phyloP scores from a whole-genome alignment of 768 basidiomycete species.

The Rhodosporidiobolus odoratus region DNA sequence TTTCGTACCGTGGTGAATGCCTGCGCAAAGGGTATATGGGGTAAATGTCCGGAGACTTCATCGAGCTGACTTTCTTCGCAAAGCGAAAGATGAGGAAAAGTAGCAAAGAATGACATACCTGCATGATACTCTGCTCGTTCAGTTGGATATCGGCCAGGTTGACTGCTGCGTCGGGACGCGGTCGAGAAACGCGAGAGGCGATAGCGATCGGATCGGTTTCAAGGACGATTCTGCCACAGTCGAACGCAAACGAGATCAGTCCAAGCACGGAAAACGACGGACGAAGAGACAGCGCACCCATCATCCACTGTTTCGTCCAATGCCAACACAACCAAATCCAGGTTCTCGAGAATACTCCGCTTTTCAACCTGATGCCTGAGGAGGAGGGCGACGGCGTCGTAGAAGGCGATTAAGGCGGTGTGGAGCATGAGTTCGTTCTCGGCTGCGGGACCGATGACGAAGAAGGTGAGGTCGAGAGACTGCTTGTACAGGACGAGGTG shows the following conservation, averaged over 20 bases:
- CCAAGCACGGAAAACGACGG: neutral
- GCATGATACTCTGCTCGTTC: constrained; percentile 68
- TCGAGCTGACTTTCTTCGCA: no score
- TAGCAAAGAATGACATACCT: constrained; percentile 11
- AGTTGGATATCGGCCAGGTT: constrained; percentile 86
- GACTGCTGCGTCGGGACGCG: constrained; percentile 63
- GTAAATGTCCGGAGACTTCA: neutral
- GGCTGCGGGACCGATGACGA: constrained; percentile 75
- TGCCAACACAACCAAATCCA: constrained; percentile 85
- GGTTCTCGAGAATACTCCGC: constrained; percentile 83
- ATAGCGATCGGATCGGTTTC: constrained; percentile 96
- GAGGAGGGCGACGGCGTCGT: constrained; percentile 77
- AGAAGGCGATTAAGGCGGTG: constrained; percentile 72
- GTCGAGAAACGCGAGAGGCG: constrained; percentile 84
- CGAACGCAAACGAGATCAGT: neutral
- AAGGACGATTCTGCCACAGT: constrained; percentile 69
- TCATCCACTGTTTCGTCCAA: constrained; percentile 97
- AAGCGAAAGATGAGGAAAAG: no score
- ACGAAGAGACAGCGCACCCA: constrained; percentile 60
- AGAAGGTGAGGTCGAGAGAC: constrained; percentile 90
- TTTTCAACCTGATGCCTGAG: constrained; percentile 92
- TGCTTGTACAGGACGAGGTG: constrained; percentile 91
- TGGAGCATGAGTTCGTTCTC: constrained; percentile 97
- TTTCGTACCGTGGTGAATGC: constrained; percentile 38
- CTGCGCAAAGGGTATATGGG: neutral